These are phyloP conservation scores for Mycena vulgaris DNA, from an alignment of 768 basidiomycete species.

Conservation along the genomic window DNA sequence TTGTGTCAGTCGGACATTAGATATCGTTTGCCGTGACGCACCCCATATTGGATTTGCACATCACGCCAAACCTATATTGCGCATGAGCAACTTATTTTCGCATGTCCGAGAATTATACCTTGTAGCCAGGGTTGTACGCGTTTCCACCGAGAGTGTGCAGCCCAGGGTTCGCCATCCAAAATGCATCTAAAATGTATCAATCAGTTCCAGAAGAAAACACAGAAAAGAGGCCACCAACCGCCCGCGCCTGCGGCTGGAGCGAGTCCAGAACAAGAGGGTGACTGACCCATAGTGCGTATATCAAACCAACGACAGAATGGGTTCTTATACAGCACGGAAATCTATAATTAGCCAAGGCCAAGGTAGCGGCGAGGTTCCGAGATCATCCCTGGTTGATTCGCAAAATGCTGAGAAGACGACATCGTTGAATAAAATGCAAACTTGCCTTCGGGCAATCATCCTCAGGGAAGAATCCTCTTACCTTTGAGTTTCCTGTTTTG, in stretches of 20 bases:
- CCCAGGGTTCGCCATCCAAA: constrained; percentile 4
- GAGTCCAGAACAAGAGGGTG: constrained; percentile 12
- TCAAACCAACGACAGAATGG: too few relatives aligned
- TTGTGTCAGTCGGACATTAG: background rate
- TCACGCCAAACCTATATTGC: constrained; percentile 1
- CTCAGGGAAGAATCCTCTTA: too few relatives aligned
- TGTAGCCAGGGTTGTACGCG: constrained; percentile 14
- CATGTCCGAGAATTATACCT: background rate
- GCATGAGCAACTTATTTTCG: background rate
- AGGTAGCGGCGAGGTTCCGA: too few relatives aligned
- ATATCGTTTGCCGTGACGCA: background rate
- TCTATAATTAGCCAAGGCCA: too few relatives aligned
- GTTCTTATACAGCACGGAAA: too few relatives aligned
- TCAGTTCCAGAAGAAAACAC: background rate
- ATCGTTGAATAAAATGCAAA: too few relatives aligned
- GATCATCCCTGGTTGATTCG: too few relatives aligned
- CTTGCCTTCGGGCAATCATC: too few relatives aligned
- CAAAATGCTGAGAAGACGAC: too few relatives aligned
- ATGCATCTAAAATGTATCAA: constrained; percentile 1
- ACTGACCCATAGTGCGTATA: too few relatives aligned
- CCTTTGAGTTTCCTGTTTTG: too few relatives aligned
- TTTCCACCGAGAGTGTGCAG: background rate
- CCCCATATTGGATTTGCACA: constrained; percentile 1
- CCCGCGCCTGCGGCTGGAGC: background rate
- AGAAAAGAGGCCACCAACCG: background rate